These are phyloP conservation scores for Boletus rubroflammeus DNA, from an alignment of 768 basidiomycete genomes.

Conservation along the genomic window DNA sequence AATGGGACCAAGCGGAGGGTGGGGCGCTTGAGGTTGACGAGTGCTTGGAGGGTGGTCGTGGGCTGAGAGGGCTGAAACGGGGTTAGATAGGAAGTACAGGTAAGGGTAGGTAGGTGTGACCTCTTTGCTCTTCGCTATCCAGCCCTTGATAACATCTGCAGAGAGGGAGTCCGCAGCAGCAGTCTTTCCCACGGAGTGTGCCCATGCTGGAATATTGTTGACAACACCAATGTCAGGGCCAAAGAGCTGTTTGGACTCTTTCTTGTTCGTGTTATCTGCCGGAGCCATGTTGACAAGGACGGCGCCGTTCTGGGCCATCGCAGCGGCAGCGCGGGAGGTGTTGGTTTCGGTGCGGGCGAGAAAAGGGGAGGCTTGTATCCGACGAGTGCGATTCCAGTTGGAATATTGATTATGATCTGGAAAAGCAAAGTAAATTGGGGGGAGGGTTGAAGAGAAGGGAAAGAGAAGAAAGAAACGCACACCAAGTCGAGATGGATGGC, in stretches of 20 bases:
- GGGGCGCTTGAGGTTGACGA: constrained; percentile 92
- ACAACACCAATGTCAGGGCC: constrained; percentile 87
- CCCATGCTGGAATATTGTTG: constrained; percentile 67
- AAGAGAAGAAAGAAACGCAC: constrained; percentile 24
- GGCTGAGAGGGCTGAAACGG: constrained; percentile 62
- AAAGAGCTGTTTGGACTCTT: constrained; percentile 72
- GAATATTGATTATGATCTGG: constrained; percentile 50
- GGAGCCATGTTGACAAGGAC: constrained; percentile 25
- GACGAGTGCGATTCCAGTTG: constrained; percentile 55
- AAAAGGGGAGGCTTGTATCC: constrained; percentile 49
- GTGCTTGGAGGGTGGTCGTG: constrained; percentile 89
- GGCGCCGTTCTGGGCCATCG: constrained; percentile 43
- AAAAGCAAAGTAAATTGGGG: not conserved
- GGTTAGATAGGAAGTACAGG: not conserved
- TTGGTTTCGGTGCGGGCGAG: constrained; percentile 49
- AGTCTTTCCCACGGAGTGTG: constrained; percentile 59
- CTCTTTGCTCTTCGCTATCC: constrained; percentile 88
- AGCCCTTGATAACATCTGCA: constrained; percentile 73
- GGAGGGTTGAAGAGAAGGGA: not conserved
- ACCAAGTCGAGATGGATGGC: constrained; percentile 38
- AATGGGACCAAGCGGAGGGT: constrained; percentile 76
- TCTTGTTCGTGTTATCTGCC: constrained; percentile 31
- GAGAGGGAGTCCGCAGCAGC: constrained; percentile 67
- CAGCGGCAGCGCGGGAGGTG: constrained; percentile 44
- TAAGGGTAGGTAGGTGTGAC: constrained; percentile 33